Conservation (phyloP, 768 basidiomycete genomes). For the Roridomyces roridus region DNA sequence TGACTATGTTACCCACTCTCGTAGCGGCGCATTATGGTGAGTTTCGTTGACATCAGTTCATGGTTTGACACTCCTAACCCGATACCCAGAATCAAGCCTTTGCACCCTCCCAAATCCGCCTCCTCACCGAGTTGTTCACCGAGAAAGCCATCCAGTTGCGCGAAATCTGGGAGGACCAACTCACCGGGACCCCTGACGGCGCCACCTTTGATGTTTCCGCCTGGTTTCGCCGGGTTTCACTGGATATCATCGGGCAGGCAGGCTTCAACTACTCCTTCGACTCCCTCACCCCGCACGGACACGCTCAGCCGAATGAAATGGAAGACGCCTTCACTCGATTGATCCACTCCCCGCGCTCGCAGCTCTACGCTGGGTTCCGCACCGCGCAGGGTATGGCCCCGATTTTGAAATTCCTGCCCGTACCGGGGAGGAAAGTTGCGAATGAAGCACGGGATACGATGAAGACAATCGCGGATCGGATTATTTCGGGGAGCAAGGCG, state of each 20-base stretch:
- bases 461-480: slow-evolving; percentile 41
- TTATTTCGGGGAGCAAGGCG: slow-evolving; percentile 46
- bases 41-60: too few species aligned
- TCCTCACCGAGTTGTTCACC: slow-evolving; percentile 41
- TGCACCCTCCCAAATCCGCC: slow-evolving; percentile 47
- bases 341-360: background rate
- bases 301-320: slow-evolving; percentile 7
- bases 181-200: slow-evolving; percentile 19
- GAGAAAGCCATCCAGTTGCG: slow-evolving; percentile 42
- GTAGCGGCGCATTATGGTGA: background rate
- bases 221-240: slow-evolving; percentile 40
- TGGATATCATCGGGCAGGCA: slow-evolving; percentile 49
- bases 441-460: slow-evolving; percentile 34
- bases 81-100: slow-evolving; percentile 57
- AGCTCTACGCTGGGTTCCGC: background rate
- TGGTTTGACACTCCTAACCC: background rate
- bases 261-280: slow-evolving; percentile 13
- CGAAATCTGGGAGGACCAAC: slow-evolving; percentile 35
- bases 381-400: background rate
- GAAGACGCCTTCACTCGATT: background rate
- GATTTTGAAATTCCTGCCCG: background rate
- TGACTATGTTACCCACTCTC: too few species aligned
- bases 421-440: slow-evolving; percentile 10
- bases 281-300: background rate
- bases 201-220: slow-evolving; percentile 35